phyloP scores from a whole-genome alignment of 345 rosid species.

The Luvunga scandens region DNA sequence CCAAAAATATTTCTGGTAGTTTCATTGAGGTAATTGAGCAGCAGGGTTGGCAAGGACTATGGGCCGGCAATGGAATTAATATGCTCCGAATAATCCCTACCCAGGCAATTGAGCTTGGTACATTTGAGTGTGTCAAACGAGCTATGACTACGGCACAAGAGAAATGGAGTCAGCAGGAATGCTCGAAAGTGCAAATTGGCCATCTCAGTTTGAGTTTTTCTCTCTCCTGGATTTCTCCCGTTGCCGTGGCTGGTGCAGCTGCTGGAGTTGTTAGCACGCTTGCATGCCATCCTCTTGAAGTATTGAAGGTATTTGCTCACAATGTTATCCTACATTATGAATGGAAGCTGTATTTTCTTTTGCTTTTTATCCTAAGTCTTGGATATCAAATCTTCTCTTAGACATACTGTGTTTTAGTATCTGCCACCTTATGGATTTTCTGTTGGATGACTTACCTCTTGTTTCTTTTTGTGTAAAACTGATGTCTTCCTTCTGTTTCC shows the following conservation, averaged over 20 bases:
- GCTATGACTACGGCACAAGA: constrained; percentile 67
- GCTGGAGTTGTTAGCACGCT: constrained; percentile 92
- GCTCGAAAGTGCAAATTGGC: constrained; percentile 65
- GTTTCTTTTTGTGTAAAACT: not conserved
- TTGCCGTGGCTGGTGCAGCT: constrained; percentile 95
- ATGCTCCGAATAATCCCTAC: constrained; percentile 94
- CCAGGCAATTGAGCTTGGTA: constrained; percentile 93
- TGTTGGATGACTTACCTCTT: not conserved
- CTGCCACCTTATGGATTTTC: not conserved
- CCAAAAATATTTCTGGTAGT: constrained; percentile 83
- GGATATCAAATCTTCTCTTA: not conserved
- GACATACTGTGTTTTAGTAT: not conserved
- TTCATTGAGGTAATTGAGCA: constrained; percentile 79
- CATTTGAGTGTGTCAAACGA: constrained; percentile 92
- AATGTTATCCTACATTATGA: not conserved
- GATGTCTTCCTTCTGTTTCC: constrained; percentile 21
- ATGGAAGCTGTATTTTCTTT: not conserved
- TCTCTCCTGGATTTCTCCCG: constrained; percentile 85
- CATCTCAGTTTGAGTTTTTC: constrained; percentile 53
- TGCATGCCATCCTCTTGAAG: constrained; percentile 98
- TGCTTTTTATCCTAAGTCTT: not conserved
- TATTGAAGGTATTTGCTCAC: constrained; percentile 63
- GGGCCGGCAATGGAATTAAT: constrained; percentile 97
- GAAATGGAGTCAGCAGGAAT: constrained; percentile 52
- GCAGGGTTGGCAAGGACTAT: constrained; percentile 96